Evolutionary conservation across 176 grass and related monocot genomes (phyloP).

Genomic region (Saccharum officinarum): DNA sequence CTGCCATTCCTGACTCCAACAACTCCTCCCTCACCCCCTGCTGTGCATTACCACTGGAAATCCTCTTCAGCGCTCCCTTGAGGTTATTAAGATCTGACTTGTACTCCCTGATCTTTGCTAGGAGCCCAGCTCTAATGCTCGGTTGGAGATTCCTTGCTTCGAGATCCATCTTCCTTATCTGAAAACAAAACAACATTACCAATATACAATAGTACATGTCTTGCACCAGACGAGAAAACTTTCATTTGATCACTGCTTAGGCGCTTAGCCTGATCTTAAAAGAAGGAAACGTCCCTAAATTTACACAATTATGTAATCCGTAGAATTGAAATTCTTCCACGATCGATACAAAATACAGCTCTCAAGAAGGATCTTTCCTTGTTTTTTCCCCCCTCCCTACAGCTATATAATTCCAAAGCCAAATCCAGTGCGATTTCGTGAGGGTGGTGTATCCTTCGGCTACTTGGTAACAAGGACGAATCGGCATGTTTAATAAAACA

Average conservation of each 20-base stretch:
- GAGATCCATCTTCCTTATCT: conserved; percentile 99
- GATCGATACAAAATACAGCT: not conserved
- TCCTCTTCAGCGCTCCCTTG: conserved; percentile 75
- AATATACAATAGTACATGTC: not conserved
- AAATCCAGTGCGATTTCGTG: not conserved
- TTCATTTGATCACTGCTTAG: not conserved
- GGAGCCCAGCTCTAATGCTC: conserved; percentile 70
- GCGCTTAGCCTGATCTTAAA: not conserved
- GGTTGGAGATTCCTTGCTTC: conserved; percentile 94
- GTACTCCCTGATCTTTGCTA: conserved; percentile 92
- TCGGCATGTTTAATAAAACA: not conserved
- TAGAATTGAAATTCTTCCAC: not conserved
- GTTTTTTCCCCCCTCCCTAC: not conserved
- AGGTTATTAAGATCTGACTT: conserved; percentile 95
- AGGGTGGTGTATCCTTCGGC: not conserved
- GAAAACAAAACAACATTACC: conserved; percentile 8
- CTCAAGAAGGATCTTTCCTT: not conserved
- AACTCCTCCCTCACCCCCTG: conserved; percentile 75
- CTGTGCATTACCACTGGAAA: conserved; percentile 47
- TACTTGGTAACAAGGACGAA: not conserved
- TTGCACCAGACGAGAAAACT: not conserved
- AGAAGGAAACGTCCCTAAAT: not conserved
- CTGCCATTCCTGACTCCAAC: conserved; percentile 82
- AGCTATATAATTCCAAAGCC: not conserved
- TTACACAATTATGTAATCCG: not conserved